Evolutionary conservation across 495 filamentous ascomycete genomes (phyloP).

Genomic region (Hypoxylon cercidicola): DNA sequence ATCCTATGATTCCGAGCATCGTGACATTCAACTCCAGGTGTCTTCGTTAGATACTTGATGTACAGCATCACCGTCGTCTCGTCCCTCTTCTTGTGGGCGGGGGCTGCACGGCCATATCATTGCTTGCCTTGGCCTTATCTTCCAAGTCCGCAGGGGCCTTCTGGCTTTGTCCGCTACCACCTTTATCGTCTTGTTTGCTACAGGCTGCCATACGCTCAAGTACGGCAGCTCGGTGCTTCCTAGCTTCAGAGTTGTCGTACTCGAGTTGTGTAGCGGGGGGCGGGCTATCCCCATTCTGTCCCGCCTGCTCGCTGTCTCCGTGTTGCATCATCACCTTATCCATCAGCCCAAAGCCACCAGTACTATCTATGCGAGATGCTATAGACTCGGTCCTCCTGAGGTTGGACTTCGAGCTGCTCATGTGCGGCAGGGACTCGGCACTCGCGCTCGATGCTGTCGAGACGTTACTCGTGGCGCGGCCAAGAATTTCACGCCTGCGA

Average conservation of each 20-base stretch:
- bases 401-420: conserved; percentile 20
- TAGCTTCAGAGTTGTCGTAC: conserved; percentile 59
- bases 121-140: neutral
- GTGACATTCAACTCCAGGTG: neutral
- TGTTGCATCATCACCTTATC: conserved; percentile 35
- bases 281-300: conserved; percentile 36
- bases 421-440: conserved; percentile 25
- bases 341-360: conserved; percentile 19
- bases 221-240: conserved; percentile 44
- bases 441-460: conserved; percentile 53
- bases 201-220: conserved; percentile 48
- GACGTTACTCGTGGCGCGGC: conserved; percentile 61
- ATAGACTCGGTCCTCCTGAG: conserved; percentile 20
- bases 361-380: conserved; percentile 17
- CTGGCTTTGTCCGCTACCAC: conserved; percentile 3
- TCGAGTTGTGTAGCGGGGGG: conserved; percentile 57
- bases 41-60: no score
- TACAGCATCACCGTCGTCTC: conserved; percentile 30
- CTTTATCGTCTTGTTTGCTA: conserved; percentile 14
- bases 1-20: neutral
- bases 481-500: conserved; percentile 58
- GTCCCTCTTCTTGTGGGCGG: conserved; percentile 23
- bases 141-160: conserved; percentile 1
- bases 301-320: conserved; percentile 5
- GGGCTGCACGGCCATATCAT: neutral